phyloP scores from a whole-genome alignment of 805 yeast genomes.

The Saccharomycopsis synnaedendra region DNA sequence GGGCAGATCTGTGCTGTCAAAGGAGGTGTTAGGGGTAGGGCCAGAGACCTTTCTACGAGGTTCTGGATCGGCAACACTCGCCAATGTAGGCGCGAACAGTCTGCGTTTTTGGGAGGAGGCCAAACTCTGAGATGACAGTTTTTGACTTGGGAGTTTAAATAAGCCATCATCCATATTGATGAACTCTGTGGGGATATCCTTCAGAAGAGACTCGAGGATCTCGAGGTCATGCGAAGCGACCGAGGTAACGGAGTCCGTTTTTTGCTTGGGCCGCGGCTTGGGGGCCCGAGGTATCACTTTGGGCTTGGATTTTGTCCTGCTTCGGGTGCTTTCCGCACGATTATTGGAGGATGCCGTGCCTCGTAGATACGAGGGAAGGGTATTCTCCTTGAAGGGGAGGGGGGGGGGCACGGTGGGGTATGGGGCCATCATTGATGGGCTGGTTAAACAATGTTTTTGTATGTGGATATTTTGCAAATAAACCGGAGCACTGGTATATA shows the following conservation, averaged over 20 bases:
- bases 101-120: background rate
- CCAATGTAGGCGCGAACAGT: background rate
- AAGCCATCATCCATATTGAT: slow-evolving; percentile 1
- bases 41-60: background rate
- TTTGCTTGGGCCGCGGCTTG: background rate
- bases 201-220: background rate
- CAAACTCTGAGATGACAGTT: background rate
- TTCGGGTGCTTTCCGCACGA: slow-evolving; percentile 5
- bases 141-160: background rate
- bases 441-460: background rate
- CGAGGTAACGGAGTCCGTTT: background rate
- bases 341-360: slow-evolving; percentile 11
- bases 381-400: background rate
- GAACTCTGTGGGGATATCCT: slow-evolving; percentile 5
- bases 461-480: no score
- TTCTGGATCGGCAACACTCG: background rate
- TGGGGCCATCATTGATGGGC: background rate
- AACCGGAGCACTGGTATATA: no score
- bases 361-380: slow-evolving; percentile 12
- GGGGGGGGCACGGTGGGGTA: background rate
- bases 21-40: background rate
- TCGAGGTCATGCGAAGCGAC: background rate
- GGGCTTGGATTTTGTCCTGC: background rate
- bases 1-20: background rate
- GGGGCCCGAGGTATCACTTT: background rate